Conservation (phyloP, 2,329 filamentous ascomycete species). For the Neonectria coccinea region DNA sequence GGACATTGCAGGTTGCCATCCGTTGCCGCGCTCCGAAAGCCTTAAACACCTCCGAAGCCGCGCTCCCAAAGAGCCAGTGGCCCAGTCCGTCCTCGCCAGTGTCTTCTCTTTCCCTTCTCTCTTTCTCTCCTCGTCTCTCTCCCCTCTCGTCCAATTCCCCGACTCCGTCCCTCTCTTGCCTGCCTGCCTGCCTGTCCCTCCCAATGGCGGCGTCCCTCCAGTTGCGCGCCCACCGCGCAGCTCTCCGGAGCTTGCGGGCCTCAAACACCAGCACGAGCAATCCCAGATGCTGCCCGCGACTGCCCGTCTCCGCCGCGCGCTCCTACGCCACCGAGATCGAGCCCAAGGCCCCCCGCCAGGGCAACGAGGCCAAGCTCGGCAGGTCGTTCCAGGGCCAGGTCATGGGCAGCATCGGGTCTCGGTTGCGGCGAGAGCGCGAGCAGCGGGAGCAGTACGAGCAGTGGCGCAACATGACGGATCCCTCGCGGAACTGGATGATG, state of each 20-base stretch:
- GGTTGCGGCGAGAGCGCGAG: slow-evolving; percentile 65
- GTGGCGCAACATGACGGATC: slow-evolving; percentile 55
- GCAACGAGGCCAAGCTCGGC: slow-evolving; percentile 54
- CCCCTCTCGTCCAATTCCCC: neutral
- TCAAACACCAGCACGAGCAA: slow-evolving; percentile 29
- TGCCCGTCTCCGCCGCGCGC: slow-evolving; percentile 39
- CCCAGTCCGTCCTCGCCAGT: slow-evolving; percentile 6
- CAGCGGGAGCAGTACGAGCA: slow-evolving; percentile 64
- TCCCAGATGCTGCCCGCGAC: slow-evolving; percentile 12
- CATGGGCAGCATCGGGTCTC: slow-evolving; percentile 67
- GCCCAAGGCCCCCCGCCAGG: slow-evolving; percentile 47
- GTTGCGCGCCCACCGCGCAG: slow-evolving; percentile 47
- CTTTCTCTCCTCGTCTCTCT: neutral
- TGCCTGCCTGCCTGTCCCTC: neutral
- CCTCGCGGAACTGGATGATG: slow-evolving; percentile 61
- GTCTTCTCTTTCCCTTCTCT: neutral
- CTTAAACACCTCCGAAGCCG: slow-evolving; percentile 35
- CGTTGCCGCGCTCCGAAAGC: slow-evolving; percentile 39
- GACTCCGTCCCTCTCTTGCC: neutral
- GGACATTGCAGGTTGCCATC: neutral
- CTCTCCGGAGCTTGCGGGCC: slow-evolving; percentile 47
- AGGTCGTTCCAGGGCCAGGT: slow-evolving; percentile 69
- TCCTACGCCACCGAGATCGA: slow-evolving; percentile 53
- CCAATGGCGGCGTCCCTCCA: slow-evolving; percentile 52
- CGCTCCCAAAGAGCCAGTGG: neutral